Evolutionary conservation across 371 early-diverging fungal species (phyloP).

Genomic region (Thermomucor indicae-seudaticae): DNA sequence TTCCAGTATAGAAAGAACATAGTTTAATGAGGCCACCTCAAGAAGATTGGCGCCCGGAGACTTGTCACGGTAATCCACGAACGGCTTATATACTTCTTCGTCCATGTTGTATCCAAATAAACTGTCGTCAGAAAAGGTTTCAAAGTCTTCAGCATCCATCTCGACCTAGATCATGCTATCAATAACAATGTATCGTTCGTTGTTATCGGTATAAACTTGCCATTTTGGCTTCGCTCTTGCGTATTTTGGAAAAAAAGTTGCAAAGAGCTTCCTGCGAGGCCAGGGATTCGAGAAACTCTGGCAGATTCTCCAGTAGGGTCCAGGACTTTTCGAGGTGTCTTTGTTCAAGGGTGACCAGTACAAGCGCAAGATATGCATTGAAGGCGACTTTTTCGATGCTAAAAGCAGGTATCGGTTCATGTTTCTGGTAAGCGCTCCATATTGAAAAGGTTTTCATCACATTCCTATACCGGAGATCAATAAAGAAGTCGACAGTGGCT

Average conservation of each 20-base stretch:
- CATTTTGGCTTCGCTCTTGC: conserved; percentile 33
- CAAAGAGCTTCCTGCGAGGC: conserved; percentile 4
- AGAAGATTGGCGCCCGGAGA: conserved; percentile 32
- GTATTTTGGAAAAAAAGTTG: conserved; percentile 5
- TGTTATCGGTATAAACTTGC: conserved; percentile 4
- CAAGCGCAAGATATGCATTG: conserved; percentile 44
- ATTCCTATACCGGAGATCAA: conserved; percentile 26
- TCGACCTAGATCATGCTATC: too few relatives aligned
- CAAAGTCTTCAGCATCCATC: conserved; percentile 42
- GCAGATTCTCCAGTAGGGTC: conserved; percentile 39
- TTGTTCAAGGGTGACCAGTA: conserved; percentile 44
- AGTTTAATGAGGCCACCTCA: conserved; percentile 37
- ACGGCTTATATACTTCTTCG: conserved; percentile 37
- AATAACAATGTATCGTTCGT: too few relatives aligned
- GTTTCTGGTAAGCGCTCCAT: conserved; percentile 22
- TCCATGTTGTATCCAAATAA: conserved; percentile 44
- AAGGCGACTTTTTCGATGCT: conserved; percentile 40
- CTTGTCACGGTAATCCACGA: conserved; percentile 23
- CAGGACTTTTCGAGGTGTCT: conserved; percentile 46
- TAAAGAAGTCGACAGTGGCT: background rate
- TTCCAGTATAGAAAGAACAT: conserved; percentile 30
- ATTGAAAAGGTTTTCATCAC: conserved; percentile 27
- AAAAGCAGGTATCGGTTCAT: conserved; percentile 2
- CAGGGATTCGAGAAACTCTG: conserved; percentile 36
- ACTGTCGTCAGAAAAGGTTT: conserved; percentile 43